Conservation (phyloP, 495 filamentous ascomycete genomes). For the Trichocladium antarcticum region DNA sequence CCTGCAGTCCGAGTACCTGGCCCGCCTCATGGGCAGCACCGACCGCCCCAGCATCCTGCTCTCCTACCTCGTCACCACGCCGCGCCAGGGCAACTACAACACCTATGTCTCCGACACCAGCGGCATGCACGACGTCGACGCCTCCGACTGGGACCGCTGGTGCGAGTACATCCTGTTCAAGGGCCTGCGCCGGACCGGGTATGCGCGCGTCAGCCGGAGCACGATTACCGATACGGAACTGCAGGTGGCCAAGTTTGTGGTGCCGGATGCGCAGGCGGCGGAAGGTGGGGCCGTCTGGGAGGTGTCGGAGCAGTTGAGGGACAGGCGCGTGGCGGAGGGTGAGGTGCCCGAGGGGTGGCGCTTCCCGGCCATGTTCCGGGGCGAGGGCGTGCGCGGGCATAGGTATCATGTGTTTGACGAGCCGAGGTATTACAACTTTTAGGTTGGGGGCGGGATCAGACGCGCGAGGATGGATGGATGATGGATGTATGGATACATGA, state of each 20-base stretch:
- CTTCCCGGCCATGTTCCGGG: constrained; percentile 83
- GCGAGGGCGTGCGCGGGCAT: constrained; percentile 80
- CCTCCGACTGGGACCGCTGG: constrained; percentile 92
- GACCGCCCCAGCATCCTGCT: constrained; percentile 74
- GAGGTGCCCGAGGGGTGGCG: constrained; percentile 63
- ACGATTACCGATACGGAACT: constrained; percentile 97
- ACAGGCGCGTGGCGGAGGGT: constrained; percentile 43
- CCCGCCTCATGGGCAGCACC: constrained; percentile 76
- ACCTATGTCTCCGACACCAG: constrained; percentile 79
- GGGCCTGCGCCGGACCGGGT: constrained; percentile 72
- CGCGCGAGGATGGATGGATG: neutral
- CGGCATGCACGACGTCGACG: constrained; percentile 93
- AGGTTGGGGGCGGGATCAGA: neutral
- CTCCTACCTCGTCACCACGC: constrained; percentile 86
- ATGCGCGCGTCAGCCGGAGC: constrained; percentile 75
- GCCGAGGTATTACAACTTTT: constrained; percentile 57
- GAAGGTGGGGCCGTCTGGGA: constrained; percentile 40
- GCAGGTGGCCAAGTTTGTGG: constrained; percentile 91
- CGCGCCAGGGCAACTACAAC: constrained; percentile 90
- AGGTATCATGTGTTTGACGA: constrained; percentile 93
- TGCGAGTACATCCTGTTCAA: constrained; percentile 99
- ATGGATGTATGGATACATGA: no score
- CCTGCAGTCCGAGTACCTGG: constrained; percentile 76
- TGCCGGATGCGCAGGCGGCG: constrained; percentile 57
- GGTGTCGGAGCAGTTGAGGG: constrained; percentile 20